Evolutionary conservation across 352 stramenopile species (phyloP), one percentile per base, ranked within the genome.

Genomic region (Phytophthora fragariae): DNA sequence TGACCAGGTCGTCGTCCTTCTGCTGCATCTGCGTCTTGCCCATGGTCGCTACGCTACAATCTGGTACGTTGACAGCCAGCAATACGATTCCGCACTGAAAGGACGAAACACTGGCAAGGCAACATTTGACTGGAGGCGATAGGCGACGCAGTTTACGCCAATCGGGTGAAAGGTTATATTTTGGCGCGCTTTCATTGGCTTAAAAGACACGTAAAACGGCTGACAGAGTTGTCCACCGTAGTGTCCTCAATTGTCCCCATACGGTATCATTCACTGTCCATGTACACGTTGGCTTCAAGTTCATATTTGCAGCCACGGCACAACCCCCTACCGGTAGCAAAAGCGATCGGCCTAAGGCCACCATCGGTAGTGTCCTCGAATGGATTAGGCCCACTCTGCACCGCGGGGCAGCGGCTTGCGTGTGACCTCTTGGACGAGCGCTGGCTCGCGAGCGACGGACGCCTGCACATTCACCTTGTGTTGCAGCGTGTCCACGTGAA

Each of bases 1-100:
- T 95, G 73, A 97, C 81, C 71, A 97, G 77, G 62, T 94, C 88
- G 56, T 95, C 86, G 39, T 78, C 57, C 53, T 73, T 64, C 47
- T 60, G 58, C 44, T 60, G 50, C 52, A 12, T n/a, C 49, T 59
- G 55, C 37, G 67, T 71, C 59, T 62, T 72, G 37, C 24, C 63
- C 72, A 81, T 79, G 39, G 12, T 46, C 39, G 39, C 39, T 46
- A n/a, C 24, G 27, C 65, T 31, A 27, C 24, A 27, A 3, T 27
- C 50, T 54, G 21, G 60, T 21, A n/a, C 21, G 12, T 44, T 65
- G 55, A 44, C 65, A 62, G n/a, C 66, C 66, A 78, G 62, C 71
- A 41, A 72, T 67, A 46, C 52, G 9, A 65, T 66, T 67, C 46
- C 9, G 31, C 65, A 62, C 53, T 65, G 41, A 61, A 53, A 53